Evolutionary conservation across 1,284 basidiomycete genomes (phyloP), one percentile per base, ranked within the genome.

Genomic region (Agroathelia rolfsii): DNA sequence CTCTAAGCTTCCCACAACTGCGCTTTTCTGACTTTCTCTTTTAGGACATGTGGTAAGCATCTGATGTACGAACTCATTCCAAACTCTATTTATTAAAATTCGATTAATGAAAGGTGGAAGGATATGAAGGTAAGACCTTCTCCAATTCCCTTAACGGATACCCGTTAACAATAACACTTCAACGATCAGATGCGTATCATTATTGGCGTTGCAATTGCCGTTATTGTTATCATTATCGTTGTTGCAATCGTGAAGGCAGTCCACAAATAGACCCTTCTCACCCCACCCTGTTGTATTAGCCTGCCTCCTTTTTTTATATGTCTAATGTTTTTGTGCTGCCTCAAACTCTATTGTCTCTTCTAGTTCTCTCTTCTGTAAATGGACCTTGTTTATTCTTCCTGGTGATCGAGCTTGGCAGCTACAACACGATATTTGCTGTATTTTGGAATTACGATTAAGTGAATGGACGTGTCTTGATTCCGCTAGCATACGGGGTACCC

Each of bases 141-240:
- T 21, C 2, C 25, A 24, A n/a, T 39, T 21, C 35, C 23, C 24
- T 24, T 15, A 13, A 22, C 13, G 22, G 18, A 15, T 36, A 31
- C 28, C 19, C 30, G 12, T 30, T 27, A 22, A 13, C 22, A 9
- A 38, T 40, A 20, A 40, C 43, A 45, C 51, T 26, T 24, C 24
- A 11, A 20, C 14, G n/a, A 38, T 34, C 19, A 86, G 83, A 89
- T 88, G 86, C 78, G 86, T 56, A 73, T 88, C 56, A 84, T 88
- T 55, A 93, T 95, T 50, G 87, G 77, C 33, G 68, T 86, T 34
- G 87, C 84, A 38, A 78, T 95, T 48, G 73, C 74, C 35, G 75
- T 96, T 38, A 83, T 96, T 55, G 76, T 95, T 47, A 66, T 93
- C 53, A 88, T 96, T 61, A 94, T 96, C 49, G 80, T 95, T 45